Base-by-base conservation (phyloP, 495 filamentous ascomycete genomes). In the Aspergillus incahuasiensis region DNA sequence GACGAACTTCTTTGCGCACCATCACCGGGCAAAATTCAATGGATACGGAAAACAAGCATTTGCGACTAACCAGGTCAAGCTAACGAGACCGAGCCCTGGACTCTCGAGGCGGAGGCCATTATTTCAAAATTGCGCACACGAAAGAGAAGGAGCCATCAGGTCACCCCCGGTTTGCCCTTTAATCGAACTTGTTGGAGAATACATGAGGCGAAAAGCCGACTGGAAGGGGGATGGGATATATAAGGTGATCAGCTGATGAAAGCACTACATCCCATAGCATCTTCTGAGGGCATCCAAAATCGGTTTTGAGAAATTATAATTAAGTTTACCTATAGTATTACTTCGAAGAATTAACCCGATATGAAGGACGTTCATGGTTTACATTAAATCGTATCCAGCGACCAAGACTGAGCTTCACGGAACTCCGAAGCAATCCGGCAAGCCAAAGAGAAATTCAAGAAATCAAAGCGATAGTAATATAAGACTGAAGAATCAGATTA, bases 381-480 rank as follows among this genome's bases (percentile, higher is more conserved):
- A 75, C 72, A 73, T 75, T 72, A 71, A 68, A 67, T 75, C 72
- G 68, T 73, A 70, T 68, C 67, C 67, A 73, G 70, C 70, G 63
- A 70, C 67, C 70, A 69, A 71, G 63, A 50, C 20, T 40, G 28
- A 62, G 72, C 70, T 71, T 72, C 70, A 64, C 69, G 50, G 66
- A 58, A 59, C 68, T 69, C 68, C 70, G 65, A 71, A 71, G 72
- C 69, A 69, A 69, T 69, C 66, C 69, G 64, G 65, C 58, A 68
- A 69, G 66, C 70, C 61, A 53, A 52, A 34, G 43, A 44, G 60
- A 62, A 68, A 59, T 66, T 69, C 63, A 44, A 60, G 57, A 60
- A 56, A 62, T 59, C 57, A 59, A 28, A 68, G 71, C 48, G 54
- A 64, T 56, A 61, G 53, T 65, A 63, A 69, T 65, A 58, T 57